Percentiles rank a stretch among this genome's conserved stretches.
phyloP scores from a whole-genome alignment of 768 basidiomycete species.

The Suillus alpinus region DNA sequence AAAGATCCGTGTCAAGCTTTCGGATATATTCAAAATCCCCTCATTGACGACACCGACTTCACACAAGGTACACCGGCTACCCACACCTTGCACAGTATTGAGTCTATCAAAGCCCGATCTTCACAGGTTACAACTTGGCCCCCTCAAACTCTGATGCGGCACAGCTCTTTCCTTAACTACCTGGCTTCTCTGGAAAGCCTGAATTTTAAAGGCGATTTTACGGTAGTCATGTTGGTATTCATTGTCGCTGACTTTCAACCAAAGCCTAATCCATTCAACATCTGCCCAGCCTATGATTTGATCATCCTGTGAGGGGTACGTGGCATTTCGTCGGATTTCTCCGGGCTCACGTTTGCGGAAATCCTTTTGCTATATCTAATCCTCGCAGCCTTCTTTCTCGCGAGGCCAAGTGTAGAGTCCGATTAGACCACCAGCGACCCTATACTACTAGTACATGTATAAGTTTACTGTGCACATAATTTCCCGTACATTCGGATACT shows the following conservation, averaged over 20 bases:
- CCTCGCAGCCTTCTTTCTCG: too few species aligned
- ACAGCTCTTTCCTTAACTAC: not conserved
- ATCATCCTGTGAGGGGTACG: not conserved
- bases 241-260: not conserved
- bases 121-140: not conserved
- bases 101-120: not conserved
- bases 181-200: not conserved
- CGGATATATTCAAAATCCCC: not conserved
- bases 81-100: not conserved
- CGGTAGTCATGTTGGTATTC: not conserved
- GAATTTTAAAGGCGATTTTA: not conserved
- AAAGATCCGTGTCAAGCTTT: not conserved
- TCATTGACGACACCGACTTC: not conserved
- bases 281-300: not conserved
- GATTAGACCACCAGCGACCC: too few species aligned
- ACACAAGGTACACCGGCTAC: not conserved
- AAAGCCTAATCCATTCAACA: not conserved
- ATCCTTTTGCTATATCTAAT: too few species aligned
- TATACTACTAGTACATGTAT: too few species aligned
- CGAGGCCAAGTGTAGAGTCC: too few species aligned
- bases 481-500: too few species aligned
- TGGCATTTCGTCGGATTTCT: too few species aligned
- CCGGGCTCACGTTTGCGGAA: too few species aligned
- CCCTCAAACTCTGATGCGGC: not conserved
- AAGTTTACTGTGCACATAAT: too few species aligned